These are phyloP conservation scores for Microcyclospora tardicrescens DNA, from an alignment of 2,329 filamentous ascomycete species.

Conservation along the genomic window DNA sequence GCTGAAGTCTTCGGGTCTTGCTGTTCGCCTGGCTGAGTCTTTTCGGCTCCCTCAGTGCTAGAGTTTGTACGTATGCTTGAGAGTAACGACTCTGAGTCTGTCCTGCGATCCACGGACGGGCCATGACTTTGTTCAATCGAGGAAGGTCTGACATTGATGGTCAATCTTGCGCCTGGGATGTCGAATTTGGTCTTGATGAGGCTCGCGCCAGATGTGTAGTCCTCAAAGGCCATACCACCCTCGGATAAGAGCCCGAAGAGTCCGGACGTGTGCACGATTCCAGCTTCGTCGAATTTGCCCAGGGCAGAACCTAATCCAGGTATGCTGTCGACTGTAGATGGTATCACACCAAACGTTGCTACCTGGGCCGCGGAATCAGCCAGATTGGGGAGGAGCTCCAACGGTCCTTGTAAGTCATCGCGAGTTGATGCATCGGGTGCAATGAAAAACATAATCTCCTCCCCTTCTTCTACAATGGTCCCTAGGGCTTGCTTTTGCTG, in stretches of 20 bases:
- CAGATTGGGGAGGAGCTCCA: conserved; percentile 1
- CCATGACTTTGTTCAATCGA: no score
- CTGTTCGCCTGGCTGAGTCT: no score
- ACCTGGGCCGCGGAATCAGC: background rate
- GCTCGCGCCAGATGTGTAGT: background rate
- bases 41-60: no score
- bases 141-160: background rate
- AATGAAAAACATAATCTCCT: conserved; percentile 54
- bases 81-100: no score
- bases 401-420: conserved; percentile 3
- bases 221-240: conserved; percentile 42
- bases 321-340: conserved; percentile 30
- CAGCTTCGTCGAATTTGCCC: conserved; percentile 5
- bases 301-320: conserved; percentile 1
- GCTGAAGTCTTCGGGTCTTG: no score
- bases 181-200: conserved; percentile 3
- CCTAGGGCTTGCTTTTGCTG: conserved; percentile 31
- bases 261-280: conserved; percentile 10
- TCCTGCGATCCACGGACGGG: no score
- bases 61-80: no score
- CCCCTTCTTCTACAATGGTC: conserved; percentile 49
- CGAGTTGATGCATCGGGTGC: conserved; percentile 16
- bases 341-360: conserved; percentile 29
- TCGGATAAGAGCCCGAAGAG: conserved; percentile 53
- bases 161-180: conserved; percentile 4